phyloP scores from a whole-genome alignment of 2,329 filamentous ascomycete species.

The Monilinia polystroma region DNA sequence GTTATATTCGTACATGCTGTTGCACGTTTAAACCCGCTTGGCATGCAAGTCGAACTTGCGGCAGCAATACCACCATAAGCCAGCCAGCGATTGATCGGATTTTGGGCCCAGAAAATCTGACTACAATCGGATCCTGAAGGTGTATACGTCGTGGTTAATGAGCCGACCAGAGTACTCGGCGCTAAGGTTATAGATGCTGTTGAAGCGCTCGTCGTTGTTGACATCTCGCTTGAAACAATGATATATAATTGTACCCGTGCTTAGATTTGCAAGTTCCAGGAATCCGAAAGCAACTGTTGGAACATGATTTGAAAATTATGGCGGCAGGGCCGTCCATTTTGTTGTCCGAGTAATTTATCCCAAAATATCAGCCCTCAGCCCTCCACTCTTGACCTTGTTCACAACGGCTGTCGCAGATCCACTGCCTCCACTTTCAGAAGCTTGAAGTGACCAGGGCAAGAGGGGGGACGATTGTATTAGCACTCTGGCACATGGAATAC shows the following conservation, averaged over 20 bases:
- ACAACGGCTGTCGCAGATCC: neutral
- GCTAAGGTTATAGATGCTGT: neutral
- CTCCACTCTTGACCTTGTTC: conserved; percentile 13
- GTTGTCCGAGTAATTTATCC: conserved; percentile 3
- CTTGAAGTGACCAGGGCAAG: neutral
- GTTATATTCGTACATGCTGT: conserved; percentile 2
- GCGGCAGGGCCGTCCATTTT: neutral
- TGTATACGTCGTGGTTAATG: conserved; percentile 16
- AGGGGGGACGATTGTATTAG: neutral
- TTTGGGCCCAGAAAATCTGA: conserved; percentile 14
- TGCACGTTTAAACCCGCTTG: conserved; percentile 13
- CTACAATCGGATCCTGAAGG: neutral
- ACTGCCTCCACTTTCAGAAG: conserved; percentile 2
- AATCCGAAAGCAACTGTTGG: neutral
- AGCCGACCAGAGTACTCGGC: neutral
- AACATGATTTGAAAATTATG: neutral
- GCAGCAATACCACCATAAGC: conserved; percentile 7
- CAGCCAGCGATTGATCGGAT: conserved; percentile 11
- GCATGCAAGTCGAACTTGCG: conserved; percentile 14
- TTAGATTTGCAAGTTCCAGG: neutral
- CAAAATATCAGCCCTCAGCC: neutral
- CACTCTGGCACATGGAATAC: conserved; percentile 6
- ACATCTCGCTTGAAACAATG: neutral
- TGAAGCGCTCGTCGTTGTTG: neutral
- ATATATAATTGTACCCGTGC: neutral